phyloP scores from a whole-genome alignment of 2,329 filamentous ascomycete genomes.

The Aspergillus versicolor region DNA sequence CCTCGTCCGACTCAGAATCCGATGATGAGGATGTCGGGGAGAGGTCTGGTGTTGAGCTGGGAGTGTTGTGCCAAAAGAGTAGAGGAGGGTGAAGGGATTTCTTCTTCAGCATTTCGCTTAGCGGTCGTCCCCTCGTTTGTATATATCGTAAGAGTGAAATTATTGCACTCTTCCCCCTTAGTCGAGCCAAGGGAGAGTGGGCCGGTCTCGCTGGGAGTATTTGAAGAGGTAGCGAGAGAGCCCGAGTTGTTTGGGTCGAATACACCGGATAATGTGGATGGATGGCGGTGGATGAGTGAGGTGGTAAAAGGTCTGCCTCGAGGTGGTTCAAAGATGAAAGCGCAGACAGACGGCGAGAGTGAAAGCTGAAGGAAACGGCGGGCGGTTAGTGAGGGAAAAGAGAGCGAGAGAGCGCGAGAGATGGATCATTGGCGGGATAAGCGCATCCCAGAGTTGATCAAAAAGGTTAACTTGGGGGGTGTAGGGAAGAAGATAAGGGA shows the following conservation, averaged over 20 bases:
- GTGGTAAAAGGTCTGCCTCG: neutral
- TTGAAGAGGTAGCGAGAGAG: neutral
- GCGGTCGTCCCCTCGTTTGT: constrained; percentile 23
- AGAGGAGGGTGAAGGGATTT: constrained; percentile 35
- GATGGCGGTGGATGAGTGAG: too few relatives aligned
- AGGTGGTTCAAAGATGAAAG: neutral
- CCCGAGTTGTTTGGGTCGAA: neutral
- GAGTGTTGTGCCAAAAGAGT: constrained; percentile 40
- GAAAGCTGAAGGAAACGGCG: neutral
- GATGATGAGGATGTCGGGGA: constrained; percentile 43
- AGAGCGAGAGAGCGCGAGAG: neutral
- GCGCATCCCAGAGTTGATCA: constrained; percentile 1
- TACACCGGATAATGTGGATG: neutral
- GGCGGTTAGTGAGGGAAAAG: constrained; percentile 4
- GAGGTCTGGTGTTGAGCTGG: constrained; percentile 46
- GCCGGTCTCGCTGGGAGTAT: neutral
- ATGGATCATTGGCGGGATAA: constrained; percentile 6
- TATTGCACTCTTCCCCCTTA: constrained; percentile 15
- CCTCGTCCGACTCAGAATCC: constrained; percentile 46
- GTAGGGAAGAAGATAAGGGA: constrained; percentile 2
- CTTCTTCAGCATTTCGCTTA: constrained; percentile 41
- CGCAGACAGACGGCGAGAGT: constrained; percentile 1
- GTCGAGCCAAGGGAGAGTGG: constrained; percentile 10
- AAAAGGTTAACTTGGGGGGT: neutral
- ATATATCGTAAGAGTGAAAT: constrained; percentile 12